These are phyloP conservation scores for Galerina marginata DNA, from an alignment of 768 basidiomycete genomes.

Conservation along the genomic window DNA sequence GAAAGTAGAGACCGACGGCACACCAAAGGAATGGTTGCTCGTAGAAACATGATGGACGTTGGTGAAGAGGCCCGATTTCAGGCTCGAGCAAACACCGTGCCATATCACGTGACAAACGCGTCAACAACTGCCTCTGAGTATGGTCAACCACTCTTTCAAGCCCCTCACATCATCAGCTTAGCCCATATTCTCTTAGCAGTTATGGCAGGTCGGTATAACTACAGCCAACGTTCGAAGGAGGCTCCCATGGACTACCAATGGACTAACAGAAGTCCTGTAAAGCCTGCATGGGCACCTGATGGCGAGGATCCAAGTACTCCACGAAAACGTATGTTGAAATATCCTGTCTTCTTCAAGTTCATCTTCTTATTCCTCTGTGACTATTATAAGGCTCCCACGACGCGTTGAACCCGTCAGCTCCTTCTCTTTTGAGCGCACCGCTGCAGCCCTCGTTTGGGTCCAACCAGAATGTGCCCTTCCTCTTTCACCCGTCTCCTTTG, in stretches of 20 bases:
- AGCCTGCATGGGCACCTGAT: slow-evolving; percentile 61
- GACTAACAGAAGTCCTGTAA: slow-evolving; percentile 66
- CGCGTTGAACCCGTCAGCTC: slow-evolving; percentile 49
- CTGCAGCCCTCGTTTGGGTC: slow-evolving; percentile 63
- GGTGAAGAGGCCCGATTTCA: neutral
- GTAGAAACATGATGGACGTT: slow-evolving; percentile 31
- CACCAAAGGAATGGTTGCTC: slow-evolving; percentile 27
- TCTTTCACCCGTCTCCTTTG: slow-evolving; percentile 53
- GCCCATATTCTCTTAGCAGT: neutral
- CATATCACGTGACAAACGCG: slow-evolving; percentile 40
- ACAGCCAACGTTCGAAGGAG: slow-evolving; percentile 63
- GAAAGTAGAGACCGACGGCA: slow-evolving; percentile 20
- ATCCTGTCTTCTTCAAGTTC: neutral
- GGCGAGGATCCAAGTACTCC: slow-evolving; percentile 57
- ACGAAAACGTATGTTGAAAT: slow-evolving; percentile 64
- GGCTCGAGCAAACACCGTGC: neutral
- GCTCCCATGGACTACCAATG: slow-evolving; percentile 92
- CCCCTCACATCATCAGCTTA: too few relatives aligned
- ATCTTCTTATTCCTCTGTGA: slow-evolving; percentile 1
- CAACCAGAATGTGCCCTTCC: slow-evolving; percentile 73
- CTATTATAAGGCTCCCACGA: slow-evolving; percentile 40
- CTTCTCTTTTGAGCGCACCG: slow-evolving; percentile 37
- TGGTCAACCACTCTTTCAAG: too few relatives aligned
- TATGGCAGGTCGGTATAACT: slow-evolving; percentile 12
- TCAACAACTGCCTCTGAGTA: slow-evolving; percentile 18